Evolutionary conservation across 805 yeast genomes (phyloP).

Genomic region (Starmera pachycereana): DNA sequence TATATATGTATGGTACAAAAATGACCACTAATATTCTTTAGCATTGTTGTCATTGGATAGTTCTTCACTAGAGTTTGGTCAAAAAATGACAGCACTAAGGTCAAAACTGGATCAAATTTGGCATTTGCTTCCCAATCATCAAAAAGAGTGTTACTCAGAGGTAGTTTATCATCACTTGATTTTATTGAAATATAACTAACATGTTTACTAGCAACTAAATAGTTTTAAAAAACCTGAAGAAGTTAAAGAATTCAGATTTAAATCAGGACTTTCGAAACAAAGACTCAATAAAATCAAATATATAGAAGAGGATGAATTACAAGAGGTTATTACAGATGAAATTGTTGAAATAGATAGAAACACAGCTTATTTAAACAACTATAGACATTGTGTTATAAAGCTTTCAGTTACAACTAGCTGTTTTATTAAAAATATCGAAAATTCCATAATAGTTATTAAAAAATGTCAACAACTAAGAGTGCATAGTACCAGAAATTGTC

Average conservation of each 20-base stretch:
- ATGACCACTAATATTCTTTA: background rate
- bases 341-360: constrained; percentile 1
- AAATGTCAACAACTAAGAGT: constrained; percentile 16
- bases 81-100: constrained; percentile 3
- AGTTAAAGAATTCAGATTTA: background rate
- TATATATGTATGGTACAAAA: too few species aligned
- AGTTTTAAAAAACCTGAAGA: background rate
- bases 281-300: background rate
- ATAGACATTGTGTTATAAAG: constrained; percentile 5
- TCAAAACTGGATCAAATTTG: constrained; percentile 7
- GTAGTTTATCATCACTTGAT: background rate
- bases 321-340: background rate
- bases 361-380: constrained; percentile 7
- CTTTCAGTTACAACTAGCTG: constrained; percentile 9
- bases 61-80: background rate
- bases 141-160: constrained; percentile 12
- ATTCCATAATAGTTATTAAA: constrained; percentile 6
- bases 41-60: background rate
- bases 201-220: constrained; percentile 1
- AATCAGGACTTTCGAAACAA: background rate
- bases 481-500: constrained; percentile 6
- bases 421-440: constrained; percentile 6
- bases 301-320: background rate
- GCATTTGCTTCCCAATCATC: constrained; percentile 14
- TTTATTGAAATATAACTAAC: constrained; percentile 1